phyloP scores from a whole-genome alignment of 2,329 filamentous ascomycete genomes.

The Didymellaceae sp. region DNA sequence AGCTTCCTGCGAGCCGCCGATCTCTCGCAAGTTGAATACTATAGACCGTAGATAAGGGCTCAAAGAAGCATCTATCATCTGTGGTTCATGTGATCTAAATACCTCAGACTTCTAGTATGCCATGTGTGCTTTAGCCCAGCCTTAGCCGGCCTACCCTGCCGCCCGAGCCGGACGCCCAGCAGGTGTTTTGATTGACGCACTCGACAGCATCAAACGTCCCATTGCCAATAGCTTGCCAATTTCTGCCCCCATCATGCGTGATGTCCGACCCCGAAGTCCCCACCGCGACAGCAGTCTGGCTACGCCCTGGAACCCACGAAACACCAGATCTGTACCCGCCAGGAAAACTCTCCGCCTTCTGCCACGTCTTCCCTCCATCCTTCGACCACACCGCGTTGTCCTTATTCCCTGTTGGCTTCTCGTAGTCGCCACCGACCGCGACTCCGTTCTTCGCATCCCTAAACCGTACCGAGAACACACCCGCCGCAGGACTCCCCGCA shows the following conservation, averaged over 20 bases:
- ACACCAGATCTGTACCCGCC: constrained; percentile 36
- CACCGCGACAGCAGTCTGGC: constrained; percentile 29
- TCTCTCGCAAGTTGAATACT: no score
- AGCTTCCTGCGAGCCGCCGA: no score
- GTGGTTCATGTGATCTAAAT: no score
- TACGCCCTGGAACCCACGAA: constrained; percentile 31
- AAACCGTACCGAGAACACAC: constrained; percentile 40
- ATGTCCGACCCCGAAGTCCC: constrained; percentile 38
- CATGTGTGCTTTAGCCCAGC: no score
- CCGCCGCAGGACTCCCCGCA: constrained; percentile 33
- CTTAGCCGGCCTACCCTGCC: constrained; percentile 30
- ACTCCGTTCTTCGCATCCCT: constrained; percentile 31
- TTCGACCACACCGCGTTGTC: constrained; percentile 34
- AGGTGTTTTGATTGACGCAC: constrained; percentile 24
- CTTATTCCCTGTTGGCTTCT: constrained; percentile 26
- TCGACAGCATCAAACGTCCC: constrained; percentile 39
- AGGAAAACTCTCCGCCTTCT: constrained; percentile 28
- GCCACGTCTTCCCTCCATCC: constrained; percentile 34
- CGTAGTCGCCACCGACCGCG: constrained; percentile 37
- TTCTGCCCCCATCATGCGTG: constrained; percentile 36
- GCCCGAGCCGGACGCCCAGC: constrained; percentile 37
- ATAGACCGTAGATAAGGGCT: no score
- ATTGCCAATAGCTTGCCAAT: constrained; percentile 33
- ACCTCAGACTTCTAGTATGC: no score
- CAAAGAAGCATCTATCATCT: no score